Percentiles rank a stretch among this genome's conserved stretches.
These are phyloP conservation scores for Parachlorella kessleri DNA, from an alignment of 139 green algal species.

Conservation along the genomic window DNA sequence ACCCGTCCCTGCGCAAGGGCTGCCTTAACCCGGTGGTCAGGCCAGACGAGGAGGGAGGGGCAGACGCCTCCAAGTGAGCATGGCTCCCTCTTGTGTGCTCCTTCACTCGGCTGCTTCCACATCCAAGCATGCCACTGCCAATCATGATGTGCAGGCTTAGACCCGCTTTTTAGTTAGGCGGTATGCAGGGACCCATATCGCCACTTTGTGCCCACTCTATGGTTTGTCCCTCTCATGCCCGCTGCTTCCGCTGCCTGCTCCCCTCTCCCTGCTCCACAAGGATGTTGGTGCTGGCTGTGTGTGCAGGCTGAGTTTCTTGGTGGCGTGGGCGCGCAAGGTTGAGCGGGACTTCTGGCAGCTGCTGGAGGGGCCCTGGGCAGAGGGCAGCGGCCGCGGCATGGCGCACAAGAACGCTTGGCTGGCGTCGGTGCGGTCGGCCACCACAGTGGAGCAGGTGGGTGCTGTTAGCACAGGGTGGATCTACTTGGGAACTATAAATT, in stretches of 20 bases:
- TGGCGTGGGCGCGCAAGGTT: slow-evolving; percentile 36
- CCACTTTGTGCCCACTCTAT: too few species aligned
- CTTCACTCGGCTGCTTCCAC: too few species aligned
- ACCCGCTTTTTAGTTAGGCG: too few species aligned
- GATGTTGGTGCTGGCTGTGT: too few species aligned
- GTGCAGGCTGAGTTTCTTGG: slow-evolving; percentile 41
- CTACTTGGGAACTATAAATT: not conserved
- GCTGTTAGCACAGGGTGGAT: too few species aligned
- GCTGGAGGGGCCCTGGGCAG: slow-evolving; percentile 49
- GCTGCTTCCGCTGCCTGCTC: not conserved
- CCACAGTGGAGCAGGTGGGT: slow-evolving; percentile 22
- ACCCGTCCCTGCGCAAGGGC: slow-evolving; percentile 47
- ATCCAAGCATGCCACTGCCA: too few species aligned
- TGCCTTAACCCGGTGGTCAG: slow-evolving; percentile 46
- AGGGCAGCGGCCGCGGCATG: slow-evolving; percentile 11
- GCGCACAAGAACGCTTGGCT: slow-evolving; percentile 25
- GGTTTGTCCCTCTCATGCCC: not conserved
- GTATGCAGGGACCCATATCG: too few species aligned
- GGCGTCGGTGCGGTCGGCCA: slow-evolving; percentile 10
- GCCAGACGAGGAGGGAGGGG: not conserved
- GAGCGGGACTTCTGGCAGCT: slow-evolving; percentile 57
- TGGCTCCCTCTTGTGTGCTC: too few species aligned
- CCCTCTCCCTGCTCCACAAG: not conserved
- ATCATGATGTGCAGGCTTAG: too few species aligned
- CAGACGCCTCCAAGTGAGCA: slow-evolving; percentile 15